Evolutionary conservation across 306 rosid genomes (phyloP), one percentile per base, ranked within the genome.

Genomic region (Casuarina glauca): DNA sequence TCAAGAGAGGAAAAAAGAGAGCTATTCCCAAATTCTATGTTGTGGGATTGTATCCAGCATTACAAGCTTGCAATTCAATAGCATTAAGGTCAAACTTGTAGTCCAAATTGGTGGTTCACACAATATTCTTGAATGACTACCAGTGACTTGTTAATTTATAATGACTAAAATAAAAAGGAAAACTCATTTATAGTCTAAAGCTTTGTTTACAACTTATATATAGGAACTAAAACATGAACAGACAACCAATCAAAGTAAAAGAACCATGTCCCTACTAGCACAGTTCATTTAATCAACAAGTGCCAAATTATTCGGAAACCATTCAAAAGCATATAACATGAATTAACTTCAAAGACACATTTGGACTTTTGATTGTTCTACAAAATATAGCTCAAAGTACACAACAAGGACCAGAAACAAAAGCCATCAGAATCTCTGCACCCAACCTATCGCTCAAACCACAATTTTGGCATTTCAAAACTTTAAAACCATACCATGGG

Each of bases 21-120:
- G 35, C 43, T 54, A 10, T 16, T 32, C 45, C 76, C 60, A 55
- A 11, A 43, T 36, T 70, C 51, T 91, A 66, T 87, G 84, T 97
- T 92, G 89, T 95, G 76, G 99, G 99, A 86, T 93, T 95, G 89
- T 95, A 95, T 86, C 93, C 97, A 20, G 99, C 97, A 82, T 93
- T 95, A 81, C 96, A 93, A 76, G 99, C 99, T 82, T 88, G 96
- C 38, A 91, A 86, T 6, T 97, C 97, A 81, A 95, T 95, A 72
- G 91, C 80, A 87, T 95, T 93, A 2, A 95, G 97, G 83, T 95
- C 97, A 85, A 95, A 83, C 84, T 91, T 95, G 86, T 96, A 93
- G 78, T 95, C 97, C 85, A 95, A 83, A 84, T 93, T 91, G 55
- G 93, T 97, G 0, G 99, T 95, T 61, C 97, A 95, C 72, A 95